Evolutionary conservation across 352 stramenopile species (phyloP).

Genomic region (Blastocystis sp.): DNA sequence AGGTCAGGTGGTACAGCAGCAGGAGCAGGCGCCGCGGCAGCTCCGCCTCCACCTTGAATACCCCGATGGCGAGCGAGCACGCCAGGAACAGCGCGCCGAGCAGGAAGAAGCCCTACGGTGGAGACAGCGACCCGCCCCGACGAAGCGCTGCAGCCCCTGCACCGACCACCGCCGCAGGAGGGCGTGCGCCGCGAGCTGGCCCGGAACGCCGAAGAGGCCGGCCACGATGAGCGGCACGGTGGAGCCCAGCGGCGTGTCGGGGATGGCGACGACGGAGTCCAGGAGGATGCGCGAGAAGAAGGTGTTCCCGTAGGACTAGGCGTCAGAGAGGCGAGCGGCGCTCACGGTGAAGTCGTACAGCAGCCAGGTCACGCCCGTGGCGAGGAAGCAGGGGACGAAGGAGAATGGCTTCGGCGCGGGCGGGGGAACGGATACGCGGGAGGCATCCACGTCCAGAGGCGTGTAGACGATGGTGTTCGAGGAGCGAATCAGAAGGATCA

Average conservation of each 20-base stretch:
- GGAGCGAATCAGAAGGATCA: background rate
- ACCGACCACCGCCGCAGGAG: slow-evolving; percentile 16
- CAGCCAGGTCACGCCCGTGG: slow-evolving; percentile 33
- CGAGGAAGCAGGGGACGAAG: background rate
- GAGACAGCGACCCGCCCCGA: background rate
- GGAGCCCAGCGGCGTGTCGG: background rate
- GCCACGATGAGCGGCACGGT: slow-evolving; percentile 41
- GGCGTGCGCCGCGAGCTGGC: background rate
- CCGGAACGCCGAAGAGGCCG: slow-evolving; percentile 24
- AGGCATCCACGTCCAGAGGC: background rate
- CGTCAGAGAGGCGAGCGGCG: background rate
- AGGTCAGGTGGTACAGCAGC: slow-evolving; percentile 13
- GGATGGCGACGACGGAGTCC: background rate
- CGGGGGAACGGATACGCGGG: background rate
- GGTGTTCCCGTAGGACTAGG: slow-evolving; percentile 58
- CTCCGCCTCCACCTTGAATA: background rate
- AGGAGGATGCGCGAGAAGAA: slow-evolving; percentile 33
- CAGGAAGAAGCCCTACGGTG: slow-evolving; percentile 29
- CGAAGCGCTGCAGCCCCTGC: slow-evolving; percentile 2
- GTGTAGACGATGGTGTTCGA: slow-evolving; percentile 2
- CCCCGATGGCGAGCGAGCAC: background rate
- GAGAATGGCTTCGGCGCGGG: background rate
- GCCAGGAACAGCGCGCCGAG: background rate
- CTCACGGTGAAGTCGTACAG: slow-evolving; percentile 61
- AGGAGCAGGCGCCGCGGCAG: background rate